A percentile compares a stretch with the other conserved stretches of the same genome.
Conservation (phyloP, 106 monocot species). For the Acanthochlamys bracteata region DNA sequence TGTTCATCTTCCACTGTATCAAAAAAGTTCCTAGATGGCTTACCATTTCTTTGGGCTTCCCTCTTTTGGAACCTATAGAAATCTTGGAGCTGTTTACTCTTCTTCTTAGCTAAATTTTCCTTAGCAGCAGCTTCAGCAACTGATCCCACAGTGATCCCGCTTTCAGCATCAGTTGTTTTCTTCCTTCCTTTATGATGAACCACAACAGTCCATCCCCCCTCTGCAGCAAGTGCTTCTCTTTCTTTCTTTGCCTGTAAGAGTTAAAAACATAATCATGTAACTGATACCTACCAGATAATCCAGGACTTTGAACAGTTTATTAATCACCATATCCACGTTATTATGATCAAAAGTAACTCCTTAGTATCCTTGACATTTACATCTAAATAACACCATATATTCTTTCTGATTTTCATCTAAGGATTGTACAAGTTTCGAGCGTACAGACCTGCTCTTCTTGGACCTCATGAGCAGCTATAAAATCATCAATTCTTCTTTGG, state of each 20-base stretch:
- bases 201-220: slow-evolving; percentile 89
- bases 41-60: slow-evolving; percentile 77
- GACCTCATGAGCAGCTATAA: slow-evolving; percentile 50
- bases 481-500: slow-evolving; percentile 69
- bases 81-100: slow-evolving; percentile 52
- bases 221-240: slow-evolving; percentile 58
- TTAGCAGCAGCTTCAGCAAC: slow-evolving; percentile 64
- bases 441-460: slow-evolving; percentile 58
- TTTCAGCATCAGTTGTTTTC: slow-evolving; percentile 87
- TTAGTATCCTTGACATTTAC: neutral
- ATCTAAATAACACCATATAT: neutral
- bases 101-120: slow-evolving; percentile 69
- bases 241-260: slow-evolving; percentile 65
- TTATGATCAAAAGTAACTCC: neutral
- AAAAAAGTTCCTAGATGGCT: slow-evolving; percentile 1
- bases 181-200: slow-evolving; percentile 84
- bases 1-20: neutral
- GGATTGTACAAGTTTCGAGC: neutral
- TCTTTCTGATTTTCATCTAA: neutral
- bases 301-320: neutral
- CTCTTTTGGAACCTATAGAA: slow-evolving; percentile 80
- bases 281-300: neutral
- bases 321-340: neutral
- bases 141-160: slow-evolving; percentile 69
- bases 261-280: neutral